Evolutionary conservation across 495 filamentous ascomycete genomes (phyloP).

Genomic region (Podospora sp.): DNA sequence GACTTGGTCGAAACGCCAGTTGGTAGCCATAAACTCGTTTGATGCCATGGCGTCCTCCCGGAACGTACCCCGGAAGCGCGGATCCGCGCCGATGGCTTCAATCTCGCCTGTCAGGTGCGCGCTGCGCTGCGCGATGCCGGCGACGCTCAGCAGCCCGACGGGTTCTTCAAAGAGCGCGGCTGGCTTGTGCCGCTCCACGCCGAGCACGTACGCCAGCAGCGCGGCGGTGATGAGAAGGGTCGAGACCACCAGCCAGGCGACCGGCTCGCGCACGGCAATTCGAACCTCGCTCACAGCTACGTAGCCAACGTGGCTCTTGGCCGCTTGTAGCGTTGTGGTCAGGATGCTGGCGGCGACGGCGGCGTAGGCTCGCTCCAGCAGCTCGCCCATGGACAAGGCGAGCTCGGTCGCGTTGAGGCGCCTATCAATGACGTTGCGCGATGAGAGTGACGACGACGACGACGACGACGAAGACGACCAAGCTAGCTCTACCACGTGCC

Average conservation of each 20-base stretch:
- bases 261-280: neutral
- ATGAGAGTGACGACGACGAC: neutral
- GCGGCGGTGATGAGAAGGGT: neutral
- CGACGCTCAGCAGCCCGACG: slow-evolving; percentile 3
- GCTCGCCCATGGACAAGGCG: neutral
- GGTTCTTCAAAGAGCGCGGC: slow-evolving; percentile 14
- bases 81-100: neutral
- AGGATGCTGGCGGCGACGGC: slow-evolving; percentile 10
- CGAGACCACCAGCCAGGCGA: slow-evolving; percentile 7
- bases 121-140: slow-evolving; percentile 14
- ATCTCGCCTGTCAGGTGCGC: slow-evolving; percentile 1
- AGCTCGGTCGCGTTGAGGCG: neutral
- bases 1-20: neutral
- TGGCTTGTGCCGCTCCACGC: neutral
- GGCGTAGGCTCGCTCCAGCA: slow-evolving; percentile 8
- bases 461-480: neutral
- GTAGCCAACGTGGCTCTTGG: neutral
- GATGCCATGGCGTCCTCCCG: neutral
- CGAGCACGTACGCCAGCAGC: neutral
- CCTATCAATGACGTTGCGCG: no score
- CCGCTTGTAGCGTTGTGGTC: neutral
- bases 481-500: slow-evolving; percentile 8
- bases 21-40: slow-evolving; percentile 5
- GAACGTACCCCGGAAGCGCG: neutral
- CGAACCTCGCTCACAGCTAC: neutral